These are phyloP conservation scores for Chlorella sp. DNA, from an alignment of 139 green algal genomes.

Conservation along the genomic window DNA sequence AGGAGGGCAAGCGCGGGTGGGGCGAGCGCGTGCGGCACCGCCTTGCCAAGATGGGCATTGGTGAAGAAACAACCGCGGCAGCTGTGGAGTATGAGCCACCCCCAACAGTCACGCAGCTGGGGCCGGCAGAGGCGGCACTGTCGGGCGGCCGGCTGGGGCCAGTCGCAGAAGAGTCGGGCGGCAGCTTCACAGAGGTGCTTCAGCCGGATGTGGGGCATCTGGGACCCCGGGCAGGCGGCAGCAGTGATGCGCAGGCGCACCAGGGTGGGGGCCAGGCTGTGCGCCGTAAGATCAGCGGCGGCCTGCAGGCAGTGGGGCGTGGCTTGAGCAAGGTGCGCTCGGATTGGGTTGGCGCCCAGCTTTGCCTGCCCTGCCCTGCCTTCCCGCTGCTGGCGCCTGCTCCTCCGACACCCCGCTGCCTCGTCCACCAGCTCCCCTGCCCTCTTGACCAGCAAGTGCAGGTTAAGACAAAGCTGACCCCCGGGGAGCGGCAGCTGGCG, in stretches of 20 bases:
- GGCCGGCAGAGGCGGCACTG: too few species aligned
- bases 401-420: too few species aligned
- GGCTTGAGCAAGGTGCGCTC: not conserved
- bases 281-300: not conserved
- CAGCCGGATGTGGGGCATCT: not conserved
- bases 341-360: too few species aligned
- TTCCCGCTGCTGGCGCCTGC: too few species aligned
- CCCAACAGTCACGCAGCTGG: too few species aligned
- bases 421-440: too few species aligned
- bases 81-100: not conserved
- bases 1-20: slow-evolving; percentile 1
- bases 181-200: not conserved
- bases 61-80: not conserved
- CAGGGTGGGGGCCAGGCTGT: not conserved
- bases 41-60: slow-evolving; percentile 1
- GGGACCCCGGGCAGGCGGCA: not conserved
- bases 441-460: not conserved
- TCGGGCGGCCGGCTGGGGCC: not conserved
- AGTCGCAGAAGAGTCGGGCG: slow-evolving; percentile 4
- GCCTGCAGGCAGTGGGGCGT: slow-evolving; percentile 21
- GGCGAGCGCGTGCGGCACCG: slow-evolving; percentile 6
- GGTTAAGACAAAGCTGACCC: not conserved
- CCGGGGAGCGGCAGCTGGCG: not conserved
- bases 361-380: too few species aligned
- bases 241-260: not conserved